Evolutionary conservation across 2,329 filamentous ascomycete genomes (phyloP), one percentile per base, ranked within the genome.

Genomic region (Ramularia endophylla): DNA sequence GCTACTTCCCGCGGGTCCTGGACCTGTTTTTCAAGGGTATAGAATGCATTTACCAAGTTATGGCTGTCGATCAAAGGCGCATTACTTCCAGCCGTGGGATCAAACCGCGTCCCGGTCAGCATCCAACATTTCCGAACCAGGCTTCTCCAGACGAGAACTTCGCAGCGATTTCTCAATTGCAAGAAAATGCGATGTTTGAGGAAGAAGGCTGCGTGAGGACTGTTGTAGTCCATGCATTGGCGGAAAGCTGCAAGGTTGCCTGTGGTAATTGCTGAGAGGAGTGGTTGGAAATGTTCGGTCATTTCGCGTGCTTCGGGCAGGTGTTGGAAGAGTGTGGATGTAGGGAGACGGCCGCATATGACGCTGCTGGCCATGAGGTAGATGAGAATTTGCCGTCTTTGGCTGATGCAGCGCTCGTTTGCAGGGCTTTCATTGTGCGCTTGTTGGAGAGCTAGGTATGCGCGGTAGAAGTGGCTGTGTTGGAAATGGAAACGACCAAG

Each of bases 401-500:
- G 90, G 28, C 76, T 78, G 17, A 69, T 48, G 32, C 68, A 73
- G 40, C 66, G 62, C n/a, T 61, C 58, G 47, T 48, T 47, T 1
- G 55, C 44, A 11, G 79, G 77, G 51, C 86, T 85, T 63, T 94
- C 83, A 37, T 81, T 68, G 63, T 94, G 95, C 2, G 90, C 87
- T 18, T 81, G 74, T 56, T 94, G 78, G 5, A 95, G 70, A 27
- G 83, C 87, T 36, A 79, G 70, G 38, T 83, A 78, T 0, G 89
- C 87, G 18, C 85, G 81, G 47, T 78, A 79, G 63, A 87, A 95
- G 59, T 94, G 83, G 52, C 81, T 84, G 62, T 87, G 89, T 49
- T 85, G 80, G 61, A 94, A 87, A 58, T 89, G 80, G 65, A 90
- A 95, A 44, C 88, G 83, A 13, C 90, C 90, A 5, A 97, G 81